Conservation (phyloP, 225 moss, liverwort and hornwort genomes). For the Pleurozium schreberi region DNA sequence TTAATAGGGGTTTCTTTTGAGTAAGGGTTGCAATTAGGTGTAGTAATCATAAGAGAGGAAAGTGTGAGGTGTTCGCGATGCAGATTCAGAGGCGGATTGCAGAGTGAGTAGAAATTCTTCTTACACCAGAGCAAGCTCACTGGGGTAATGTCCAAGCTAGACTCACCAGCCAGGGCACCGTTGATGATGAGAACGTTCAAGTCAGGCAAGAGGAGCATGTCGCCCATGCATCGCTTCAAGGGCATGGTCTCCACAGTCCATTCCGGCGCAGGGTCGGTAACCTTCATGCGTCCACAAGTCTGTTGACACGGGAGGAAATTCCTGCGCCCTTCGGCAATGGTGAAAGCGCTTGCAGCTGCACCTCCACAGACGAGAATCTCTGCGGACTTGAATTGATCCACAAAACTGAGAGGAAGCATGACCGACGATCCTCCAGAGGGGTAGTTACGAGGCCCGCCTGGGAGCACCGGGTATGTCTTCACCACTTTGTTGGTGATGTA, state of each 20-base stretch:
- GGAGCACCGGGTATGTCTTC: neutral
- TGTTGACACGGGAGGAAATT: conserved; percentile 40
- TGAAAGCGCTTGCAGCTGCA: neutral
- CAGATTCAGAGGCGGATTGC: neutral
- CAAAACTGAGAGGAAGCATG: conserved; percentile 9
- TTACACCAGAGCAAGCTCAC: neutral
- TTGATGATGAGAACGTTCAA: conserved; percentile 51
- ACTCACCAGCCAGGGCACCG: conserved; percentile 40
- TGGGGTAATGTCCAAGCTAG: neutral
- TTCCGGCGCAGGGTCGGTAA: conserved; percentile 16
- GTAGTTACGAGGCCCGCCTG: conserved; percentile 19
- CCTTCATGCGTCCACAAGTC: conserved; percentile 50
- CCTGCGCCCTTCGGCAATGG: neutral
- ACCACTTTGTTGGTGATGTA: conserved; percentile 5
- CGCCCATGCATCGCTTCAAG: conserved; percentile 50
- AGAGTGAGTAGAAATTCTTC: neutral
- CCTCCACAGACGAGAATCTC: conserved; percentile 22
- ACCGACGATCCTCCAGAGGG: conserved; percentile 23
- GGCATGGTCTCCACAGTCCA: conserved; percentile 75
- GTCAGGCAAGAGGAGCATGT: conserved; percentile 66
- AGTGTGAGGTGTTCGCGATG: neutral
- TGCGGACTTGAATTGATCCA: conserved; percentile 1
- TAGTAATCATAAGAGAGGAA: neutral
- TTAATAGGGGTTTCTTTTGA: neutral
- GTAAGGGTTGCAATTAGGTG: neutral